Conservation (phyloP, 2,329 filamentous ascomycete genomes). For the Purpureocillium takamizusanense region DNA sequence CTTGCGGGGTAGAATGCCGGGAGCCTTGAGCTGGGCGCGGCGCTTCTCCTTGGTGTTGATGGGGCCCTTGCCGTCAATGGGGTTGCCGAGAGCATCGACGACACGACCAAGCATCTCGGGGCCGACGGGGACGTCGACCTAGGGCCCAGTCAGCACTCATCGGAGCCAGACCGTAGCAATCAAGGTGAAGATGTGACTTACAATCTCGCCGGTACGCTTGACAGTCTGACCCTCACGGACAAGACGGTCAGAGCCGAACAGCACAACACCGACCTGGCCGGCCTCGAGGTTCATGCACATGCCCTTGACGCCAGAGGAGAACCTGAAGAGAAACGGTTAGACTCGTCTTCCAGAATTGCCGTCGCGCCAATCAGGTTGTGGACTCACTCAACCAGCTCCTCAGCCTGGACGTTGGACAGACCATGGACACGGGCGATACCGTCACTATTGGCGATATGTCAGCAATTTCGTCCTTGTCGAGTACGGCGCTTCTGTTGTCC, state of each 20-base stretch:
- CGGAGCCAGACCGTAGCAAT: background rate
- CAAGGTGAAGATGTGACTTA: conserved; percentile 39
- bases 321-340: conserved; percentile 48
- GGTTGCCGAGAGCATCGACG: conserved; percentile 96
- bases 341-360: conserved; percentile 4
- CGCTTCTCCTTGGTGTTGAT: conserved; percentile 84
- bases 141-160: conserved; percentile 14
- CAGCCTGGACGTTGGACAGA: conserved; percentile 99
- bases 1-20: conserved; percentile 91
- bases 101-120: conserved; percentile 92
- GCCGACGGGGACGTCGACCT: conserved; percentile 97
- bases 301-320: conserved; percentile 98
- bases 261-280: conserved; percentile 99
- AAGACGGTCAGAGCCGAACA: conserved; percentile 99
- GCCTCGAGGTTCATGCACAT: conserved; percentile 99
- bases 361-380: no score
- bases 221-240: conserved; percentile 99
- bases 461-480: conserved; percentile 11
- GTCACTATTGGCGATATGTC: conserved; percentile 58
- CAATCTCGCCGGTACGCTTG: conserved; percentile 99
- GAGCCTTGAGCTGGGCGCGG: conserved; percentile 98
- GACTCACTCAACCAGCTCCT: conserved; percentile 98
- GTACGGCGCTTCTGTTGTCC: background rate
- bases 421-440: conserved; percentile 99
- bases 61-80: conserved; percentile 98